phyloP scores from a whole-genome alignment of 768 basidiomycete species.

The Suillus paluster region DNA sequence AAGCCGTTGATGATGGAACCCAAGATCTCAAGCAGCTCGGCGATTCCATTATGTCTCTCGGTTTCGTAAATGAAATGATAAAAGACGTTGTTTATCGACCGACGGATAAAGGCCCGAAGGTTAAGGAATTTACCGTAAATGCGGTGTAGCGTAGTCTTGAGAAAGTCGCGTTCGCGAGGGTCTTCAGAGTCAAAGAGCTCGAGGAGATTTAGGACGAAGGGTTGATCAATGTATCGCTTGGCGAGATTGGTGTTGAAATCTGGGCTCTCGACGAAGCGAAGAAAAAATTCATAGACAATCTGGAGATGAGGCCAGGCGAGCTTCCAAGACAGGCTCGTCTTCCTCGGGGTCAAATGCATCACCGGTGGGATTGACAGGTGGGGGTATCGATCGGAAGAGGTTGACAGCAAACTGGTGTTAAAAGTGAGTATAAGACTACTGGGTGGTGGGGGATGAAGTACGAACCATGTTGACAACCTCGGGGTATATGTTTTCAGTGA shows the following conservation, averaged over 20 bases:
- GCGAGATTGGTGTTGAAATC: conserved; percentile 99
- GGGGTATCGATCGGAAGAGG: conserved; percentile 99
- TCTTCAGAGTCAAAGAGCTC: conserved; percentile 99
- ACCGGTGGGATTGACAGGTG: conserved; percentile 96
- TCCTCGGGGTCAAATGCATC: conserved; percentile 99
- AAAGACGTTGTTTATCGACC: conserved; percentile 99
- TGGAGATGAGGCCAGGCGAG: conserved; percentile 99
- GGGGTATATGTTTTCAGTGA: conserved; percentile 97
- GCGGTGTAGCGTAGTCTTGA: conserved; percentile 98
- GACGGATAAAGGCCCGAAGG: conserved; percentile 96
- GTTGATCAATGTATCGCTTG: conserved; percentile 96
- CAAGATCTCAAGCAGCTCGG: conserved; percentile 95
- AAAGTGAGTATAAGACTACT: conserved; percentile 11
- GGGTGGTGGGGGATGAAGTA: conserved; percentile 14
- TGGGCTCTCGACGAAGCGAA: conserved; percentile 95
- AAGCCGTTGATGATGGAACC: conserved; percentile 99
- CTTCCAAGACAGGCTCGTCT: conserved; percentile 97
- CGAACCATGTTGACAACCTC: conserved; percentile 98
- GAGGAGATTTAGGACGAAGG: conserved; percentile 93
- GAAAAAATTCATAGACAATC: conserved; percentile 99
- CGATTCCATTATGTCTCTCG: conserved; percentile 98
- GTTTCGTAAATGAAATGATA: conserved; percentile 99
- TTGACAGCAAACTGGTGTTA: conserved; percentile 87
- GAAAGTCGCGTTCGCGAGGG: conserved; percentile 97
- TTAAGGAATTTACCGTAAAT: conserved; percentile 99